Evolutionary conservation across 352 stramenopile species (phyloP).

Genomic region (Phytopythium sindhum): DNA sequence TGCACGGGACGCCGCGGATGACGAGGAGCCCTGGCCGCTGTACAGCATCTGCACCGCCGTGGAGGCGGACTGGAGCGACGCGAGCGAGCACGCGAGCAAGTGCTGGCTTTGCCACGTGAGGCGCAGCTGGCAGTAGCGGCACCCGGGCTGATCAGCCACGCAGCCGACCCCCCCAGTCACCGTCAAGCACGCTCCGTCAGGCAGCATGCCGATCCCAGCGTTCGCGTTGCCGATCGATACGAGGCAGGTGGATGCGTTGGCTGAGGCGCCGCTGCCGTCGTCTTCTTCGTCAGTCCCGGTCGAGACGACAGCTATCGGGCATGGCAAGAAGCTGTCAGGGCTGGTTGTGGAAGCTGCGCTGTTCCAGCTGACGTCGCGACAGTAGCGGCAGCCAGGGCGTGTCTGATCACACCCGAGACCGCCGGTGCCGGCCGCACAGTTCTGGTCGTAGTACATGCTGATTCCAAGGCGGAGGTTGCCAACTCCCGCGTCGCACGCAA

Average conservation of each 20-base stretch:
- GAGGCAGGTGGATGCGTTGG: neutral
- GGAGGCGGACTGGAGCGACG: neutral
- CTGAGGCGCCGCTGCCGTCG: neutral
- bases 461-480: constrained; percentile 4
- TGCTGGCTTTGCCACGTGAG: constrained; percentile 9
- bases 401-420: neutral
- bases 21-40: neutral
- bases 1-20: neutral
- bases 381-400: constrained; percentile 1
- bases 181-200: neutral
- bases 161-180: neutral
- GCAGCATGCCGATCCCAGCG: constrained; percentile 6
- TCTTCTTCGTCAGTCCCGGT: neutral
- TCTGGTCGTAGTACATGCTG: constrained; percentile 6
- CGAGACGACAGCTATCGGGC: neutral
- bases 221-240: constrained; percentile 6
- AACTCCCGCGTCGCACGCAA: constrained; percentile 1
- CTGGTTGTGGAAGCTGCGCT: neutral
- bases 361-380: constrained; percentile 2
- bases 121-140: constrained; percentile 6
- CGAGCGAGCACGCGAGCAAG: neutral
- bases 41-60: neutral
- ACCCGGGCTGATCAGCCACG: constrained; percentile 5
- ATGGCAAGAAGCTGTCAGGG: neutral
- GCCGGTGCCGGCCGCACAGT: neutral